Evolutionary conservation across 2,329 filamentous ascomycete genomes (phyloP), one percentile per base, ranked within the genome.

Genomic region (Aureobasidium uvarum): DNA sequence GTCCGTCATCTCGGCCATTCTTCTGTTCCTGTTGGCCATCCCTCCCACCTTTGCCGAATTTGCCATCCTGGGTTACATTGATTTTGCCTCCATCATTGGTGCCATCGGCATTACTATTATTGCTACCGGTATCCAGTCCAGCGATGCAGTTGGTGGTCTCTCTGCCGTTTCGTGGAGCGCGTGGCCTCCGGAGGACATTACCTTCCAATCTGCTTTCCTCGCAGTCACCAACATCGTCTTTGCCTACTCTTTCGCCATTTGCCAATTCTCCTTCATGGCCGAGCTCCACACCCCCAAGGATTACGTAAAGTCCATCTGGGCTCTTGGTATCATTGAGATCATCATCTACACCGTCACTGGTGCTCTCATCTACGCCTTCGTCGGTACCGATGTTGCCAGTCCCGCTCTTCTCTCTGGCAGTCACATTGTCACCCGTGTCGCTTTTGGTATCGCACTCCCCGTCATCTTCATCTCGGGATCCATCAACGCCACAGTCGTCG

Each of bases 391-490:
- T 11, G 87, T 91, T 1, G 79, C 81, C 1, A 87, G 85, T 1
- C 89, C 89, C 0, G 89, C 89, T 0, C 81, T 92, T 1, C 85
- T 86, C 8, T 89, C 87, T 0, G 84, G 87, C 8, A 80, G 81
- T 3, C 73, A 73, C 1, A 71, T 81, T 0, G 76, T 90, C 54
- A 80, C 83, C 25, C 89, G 89, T 72, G 77, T 88, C 13, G 87
- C 88, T 14, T 91, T 87, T 76, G 89, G 87, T 39, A 79, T 91
- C 67, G 89, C 89, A 0, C 81, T 90, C 2, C 89, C 88, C 7
- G 90, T 89, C 63, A 91, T 91, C 67, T 81, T 91, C 67, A 86
- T 92, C 66, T 86, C 88, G 0, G 89, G 89, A 64, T 87, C 89
- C 11, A 89, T 92, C 70, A 89, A 90, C 74, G 87, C 84, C 25